Base-by-base conservation (phyloP, 495 filamentous ascomycete genomes). In the Daldinia vernicosa region DNA sequence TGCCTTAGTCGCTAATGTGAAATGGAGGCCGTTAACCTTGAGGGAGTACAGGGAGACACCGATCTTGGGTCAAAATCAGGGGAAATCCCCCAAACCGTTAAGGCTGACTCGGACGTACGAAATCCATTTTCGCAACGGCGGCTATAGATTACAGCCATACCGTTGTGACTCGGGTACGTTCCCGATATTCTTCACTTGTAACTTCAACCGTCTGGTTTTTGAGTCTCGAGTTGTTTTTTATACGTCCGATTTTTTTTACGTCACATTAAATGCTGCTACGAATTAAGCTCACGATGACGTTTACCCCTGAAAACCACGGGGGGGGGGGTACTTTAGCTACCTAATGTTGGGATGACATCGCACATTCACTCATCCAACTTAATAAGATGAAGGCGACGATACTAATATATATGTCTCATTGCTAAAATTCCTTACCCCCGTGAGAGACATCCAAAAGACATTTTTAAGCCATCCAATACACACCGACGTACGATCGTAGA, bases 31-130 rank as follows among this genome's bases (percentile, higher is more conserved):
- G 35, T 52, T 28, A 30, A 39, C 28, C 59, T 60, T 61, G 50
- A 55, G 28, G 6, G 39, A 53, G 65, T 60, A 56, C 51, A 62
- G 61, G 60, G 50, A 62, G 53, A 58, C 61, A 37, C 28, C 24
- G 63, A 67, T 72, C 63, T 33, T 67, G 24, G 54, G 63, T 47
- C 33, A 39, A 26, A 58, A 47, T 51, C 50, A 35, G 53, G 58
- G 17, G 53, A 33, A 19, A 17, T 3, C 40, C 39, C 47, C 40
- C 39, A 40, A 50, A 56, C 50, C 19, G 54, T 65, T 68, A 65
- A 50, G 64, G 70, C 70, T 72, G 69, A 71, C 56, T 58, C 45
- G 43, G 33, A 47, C 47, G 39, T 39, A 30, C 35, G 33, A 33
- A 17, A 53, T 40, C 26, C 14, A 22, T 53, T 59, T 32, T 52